These are phyloP conservation scores for Solanum dulcamara DNA, from an alignment of 257 asterid genomes.

Conservation along the genomic window DNA sequence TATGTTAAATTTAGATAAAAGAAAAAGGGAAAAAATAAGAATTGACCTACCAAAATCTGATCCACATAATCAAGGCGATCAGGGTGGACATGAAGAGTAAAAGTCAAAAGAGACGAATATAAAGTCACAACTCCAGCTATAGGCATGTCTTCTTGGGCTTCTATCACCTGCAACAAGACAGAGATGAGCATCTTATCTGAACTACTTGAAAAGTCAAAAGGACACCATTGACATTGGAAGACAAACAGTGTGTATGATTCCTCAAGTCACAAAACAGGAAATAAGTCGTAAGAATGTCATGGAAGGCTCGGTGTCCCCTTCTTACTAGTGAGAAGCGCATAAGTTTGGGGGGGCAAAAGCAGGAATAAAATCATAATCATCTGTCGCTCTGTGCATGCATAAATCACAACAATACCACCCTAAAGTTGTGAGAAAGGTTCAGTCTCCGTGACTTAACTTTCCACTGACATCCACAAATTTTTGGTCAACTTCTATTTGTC, in stretches of 20 bases:
- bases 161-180: conserved; percentile 76
- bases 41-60: conserved; percentile 69
- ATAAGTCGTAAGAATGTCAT: not conserved
- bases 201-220: not conserved
- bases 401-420: not conserved
- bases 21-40: not conserved
- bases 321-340: not conserved
- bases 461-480: not conserved
- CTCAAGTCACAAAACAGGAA: not conserved
- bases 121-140: conserved; percentile 78
- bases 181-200: not conserved
- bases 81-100: conserved; percentile 92
- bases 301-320: not conserved
- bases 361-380: not conserved
- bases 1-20: not conserved
- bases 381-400: not conserved
- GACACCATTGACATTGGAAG: not conserved
- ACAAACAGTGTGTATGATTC: too few relatives aligned
- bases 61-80: conserved; percentile 96
- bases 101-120: conserved; percentile 86
- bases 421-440: not conserved
- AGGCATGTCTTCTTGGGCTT: conserved; percentile 88
- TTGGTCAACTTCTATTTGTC: not conserved
- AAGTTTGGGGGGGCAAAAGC: not conserved
- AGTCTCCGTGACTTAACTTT: not conserved